Evolutionary conservation across 1,284 basidiomycete species (phyloP), one percentile per base, ranked within the genome.

Genomic region (Butyriboletus appendiculatus): DNA sequence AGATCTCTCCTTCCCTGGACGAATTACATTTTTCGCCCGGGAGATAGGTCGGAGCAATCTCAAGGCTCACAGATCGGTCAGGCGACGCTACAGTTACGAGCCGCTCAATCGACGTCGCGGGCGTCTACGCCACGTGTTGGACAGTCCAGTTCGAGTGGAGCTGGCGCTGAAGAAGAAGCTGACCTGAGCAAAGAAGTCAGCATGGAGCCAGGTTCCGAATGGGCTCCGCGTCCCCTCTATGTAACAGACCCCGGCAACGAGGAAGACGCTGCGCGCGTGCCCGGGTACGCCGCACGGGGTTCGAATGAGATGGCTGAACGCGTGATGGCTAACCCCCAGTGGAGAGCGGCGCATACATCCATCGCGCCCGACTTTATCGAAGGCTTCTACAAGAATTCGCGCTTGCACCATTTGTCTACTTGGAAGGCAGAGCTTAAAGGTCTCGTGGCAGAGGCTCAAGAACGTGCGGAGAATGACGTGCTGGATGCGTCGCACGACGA

Each of bases 371-470:
- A 87, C 58, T 99, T 97, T 67, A 88, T 98, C 53, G 86, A 92
- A 53, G 87, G 84, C 1, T 99, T 89, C 68, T 98, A 96, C 74
- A 88, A 89, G 69, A 90, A 97, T 68, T 96, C 92, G 4, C 83
- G 96, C 18, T 75, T 99, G 26, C 96, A 99, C 63, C 90, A 96
- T 66, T 75, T 99, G 16, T 90, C 92, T 16, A 90, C 85, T 0
- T 97, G 94, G 93, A 99, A 99, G 71, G 82, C 90, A 0, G 94
- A 97, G 65, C 78, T 98, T 42, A 88, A 88, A 64, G 78, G 80
- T 16, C 81, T 98, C 15, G 92, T 98, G 5, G 78, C 84, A 28
- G 85, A 92, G 68, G 92, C 90, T 1, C 90, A 87, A 64, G 84
- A 84, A 62, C 81, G 79, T 30, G 88, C 83, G 6, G 90, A 90